These are phyloP conservation scores for Rachicladosporium sp. DNA, from an alignment of 2,329 filamentous ascomycete genomes.

Conservation along the genomic window DNA sequence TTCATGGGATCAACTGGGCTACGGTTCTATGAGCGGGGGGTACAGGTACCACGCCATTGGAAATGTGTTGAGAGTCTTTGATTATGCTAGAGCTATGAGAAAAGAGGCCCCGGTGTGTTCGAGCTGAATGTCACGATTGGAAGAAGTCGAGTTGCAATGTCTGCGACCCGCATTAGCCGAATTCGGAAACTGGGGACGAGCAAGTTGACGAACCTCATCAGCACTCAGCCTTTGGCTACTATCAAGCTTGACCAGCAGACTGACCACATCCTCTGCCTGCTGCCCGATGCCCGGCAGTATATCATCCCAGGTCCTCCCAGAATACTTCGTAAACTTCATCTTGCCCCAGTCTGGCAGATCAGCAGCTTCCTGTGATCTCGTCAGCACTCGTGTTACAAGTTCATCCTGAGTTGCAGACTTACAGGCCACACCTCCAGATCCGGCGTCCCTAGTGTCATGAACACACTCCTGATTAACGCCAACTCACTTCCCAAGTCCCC, in stretches of 20 bases:
- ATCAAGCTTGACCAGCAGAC: conserved; percentile 59
- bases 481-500: conserved; percentile 87
- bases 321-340: conserved; percentile 66
- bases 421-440: conserved; percentile 71
- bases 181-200: no score
- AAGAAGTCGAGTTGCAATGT: no score
- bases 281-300: conserved; percentile 52
- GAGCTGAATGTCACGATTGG: no score
- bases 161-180: no score
- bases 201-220: conserved; percentile 35
- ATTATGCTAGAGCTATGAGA: no score
- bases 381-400: no score
- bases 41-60: no score
- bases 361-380: conserved; percentile 41
- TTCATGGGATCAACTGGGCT: no score
- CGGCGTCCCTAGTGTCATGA: conserved; percentile 81
- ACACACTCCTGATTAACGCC: conserved; percentile 81
- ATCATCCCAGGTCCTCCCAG: conserved; percentile 52
- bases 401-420: conserved; percentile 15
- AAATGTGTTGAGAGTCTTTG: no score
- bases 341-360: conserved; percentile 77
- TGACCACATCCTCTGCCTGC: conserved; percentile 53
- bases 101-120: no score
- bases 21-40: no score
- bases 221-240: conserved; percentile 55